phyloP scores from a whole-genome alignment of 768 basidiomycete species.

The Boletus coccyginus region DNA sequence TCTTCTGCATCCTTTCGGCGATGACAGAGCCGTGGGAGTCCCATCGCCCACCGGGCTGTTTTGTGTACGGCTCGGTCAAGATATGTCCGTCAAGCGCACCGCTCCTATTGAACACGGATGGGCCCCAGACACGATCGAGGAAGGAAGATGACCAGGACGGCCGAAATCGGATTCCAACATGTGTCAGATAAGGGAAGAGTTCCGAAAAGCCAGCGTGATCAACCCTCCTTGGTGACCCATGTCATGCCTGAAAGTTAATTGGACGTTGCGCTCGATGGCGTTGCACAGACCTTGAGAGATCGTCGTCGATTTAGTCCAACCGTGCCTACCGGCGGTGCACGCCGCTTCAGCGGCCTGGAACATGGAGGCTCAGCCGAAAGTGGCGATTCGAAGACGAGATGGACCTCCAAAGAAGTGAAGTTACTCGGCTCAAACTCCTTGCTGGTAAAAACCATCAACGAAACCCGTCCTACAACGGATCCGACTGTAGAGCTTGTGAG shows the following conservation, averaged over 20 bases:
- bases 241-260: neutral
- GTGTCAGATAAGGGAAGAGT: slow-evolving; percentile 42
- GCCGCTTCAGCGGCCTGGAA: slow-evolving; percentile 43
- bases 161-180: slow-evolving; percentile 39
- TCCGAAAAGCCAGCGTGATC: neutral
- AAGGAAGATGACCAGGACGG: neutral
- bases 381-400: neutral
- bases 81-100: slow-evolving; percentile 11
- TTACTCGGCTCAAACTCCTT: slow-evolving; percentile 16
- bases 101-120: slow-evolving; percentile 5
- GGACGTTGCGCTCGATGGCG: slow-evolving; percentile 36
- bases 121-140: neutral
- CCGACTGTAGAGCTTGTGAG: slow-evolving; percentile 34
- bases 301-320: slow-evolving; percentile 47
- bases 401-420: slow-evolving; percentile 32
- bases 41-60: slow-evolving; percentile 6
- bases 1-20: neutral
- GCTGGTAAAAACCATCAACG: neutral
- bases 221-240: too few relatives aligned
- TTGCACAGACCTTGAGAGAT: slow-evolving; percentile 52
- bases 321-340: slow-evolving; percentile 39
- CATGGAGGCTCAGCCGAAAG: neutral
- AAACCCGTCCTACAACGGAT: neutral
- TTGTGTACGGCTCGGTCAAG: slow-evolving; percentile 4
- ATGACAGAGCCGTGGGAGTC: slow-evolving; percentile 6